Base-by-base conservation (phyloP, 768 basidiomycete genomes). In the Suillus clintonianus region DNA sequence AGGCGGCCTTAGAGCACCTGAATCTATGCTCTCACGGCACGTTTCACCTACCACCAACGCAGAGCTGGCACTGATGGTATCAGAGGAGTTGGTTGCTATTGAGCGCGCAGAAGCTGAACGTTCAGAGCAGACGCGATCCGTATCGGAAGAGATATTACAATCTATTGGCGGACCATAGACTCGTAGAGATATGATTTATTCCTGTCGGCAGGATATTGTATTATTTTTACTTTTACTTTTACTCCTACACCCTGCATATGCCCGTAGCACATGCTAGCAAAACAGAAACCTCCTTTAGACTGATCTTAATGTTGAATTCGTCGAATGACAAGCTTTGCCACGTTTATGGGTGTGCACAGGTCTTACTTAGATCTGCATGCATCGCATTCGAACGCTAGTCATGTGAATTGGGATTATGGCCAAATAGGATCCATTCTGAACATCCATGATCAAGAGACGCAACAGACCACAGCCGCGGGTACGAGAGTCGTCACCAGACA, bases 381-480 rank as follows among this genome's bases (percentile, higher is more conserved):
- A 53, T 32, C 51, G 51, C 50, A 17, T 17, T 51, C 22, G 47
- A 48, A 27, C 4, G 15, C 19, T 19, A n/a, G 56, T 57, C 37
- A 57, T 57, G 56, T 57, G 56, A 57, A 34, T 27, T 3, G 8
- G 22, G 15, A 2, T 39, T 39, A 34, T 14, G 11, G 15, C 57
- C 43, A 27, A 43, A 60, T 14, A 19, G 34, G 36, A 22, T 64
- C 48, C 34, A 57, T n/a, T 64, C n/a, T 15, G 1, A 59, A 45
- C 71, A 60, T 58, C 67, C 71, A 87, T 89, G 83, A 90, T 93
- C 81, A 92, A 86, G 80, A 90, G 86, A 77, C 89, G 91, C 41
- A 82, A 77, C 58, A 85, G 91, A 45, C 91, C 91, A 42, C 87
- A 86, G 69, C 79, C 82, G 30, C 81, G 82, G 37, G 68, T 83